Base-by-base conservation (phyloP, 2,329 filamentous ascomycete genomes). In the Trichoderma aggressivum region DNA sequence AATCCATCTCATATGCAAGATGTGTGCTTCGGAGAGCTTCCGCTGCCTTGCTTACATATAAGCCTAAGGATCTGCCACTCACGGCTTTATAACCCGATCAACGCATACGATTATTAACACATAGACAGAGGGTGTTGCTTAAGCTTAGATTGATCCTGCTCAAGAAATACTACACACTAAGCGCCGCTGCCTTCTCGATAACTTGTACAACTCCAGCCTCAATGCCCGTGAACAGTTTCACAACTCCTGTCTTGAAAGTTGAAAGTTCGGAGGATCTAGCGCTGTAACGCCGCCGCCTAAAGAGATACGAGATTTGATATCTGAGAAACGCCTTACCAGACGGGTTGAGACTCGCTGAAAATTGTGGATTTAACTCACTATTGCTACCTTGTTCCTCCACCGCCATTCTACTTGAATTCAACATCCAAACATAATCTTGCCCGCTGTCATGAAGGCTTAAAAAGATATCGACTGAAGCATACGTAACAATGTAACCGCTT, bases 401-500 rank as follows among this genome's bases (percentile, higher is more conserved):
- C 43, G 18, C 36, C 36, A 39, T 39, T 43, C 6, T n/a, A 50
- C 47, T 53, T 14, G 11, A 12, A 3, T 7, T 53, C 5, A 53
- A 18, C 24, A 12, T 5, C 26, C 11, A 36, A 7, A 6, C 47
- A 53, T 53, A 6, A 5, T 7, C 11, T 4, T 53, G 47, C 12
- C 47, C 6, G n/a, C 43, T 21, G 21, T 24, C 21, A 53, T 24
- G 21, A 53, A 53, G 21, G 47, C 21, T 7, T 24, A 21, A 53
- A 53, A 3, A 53, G 47, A 24, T 21, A 53, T 21, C 24, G 21
- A 24, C 11, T 7, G 11, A 24, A 24, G 47, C 1, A 43, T n/a
- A 24, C 0, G 0, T 7, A 24, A 3, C 14, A 53, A 53, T 0
- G 47, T 5, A 53, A 7, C 0, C 11, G 14, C 47, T 12, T 53